These are phyloP conservation scores for Podospora pseudoanserina DNA, from an alignment of 495 filamentous ascomycete species.

Conservation along the genomic window DNA sequence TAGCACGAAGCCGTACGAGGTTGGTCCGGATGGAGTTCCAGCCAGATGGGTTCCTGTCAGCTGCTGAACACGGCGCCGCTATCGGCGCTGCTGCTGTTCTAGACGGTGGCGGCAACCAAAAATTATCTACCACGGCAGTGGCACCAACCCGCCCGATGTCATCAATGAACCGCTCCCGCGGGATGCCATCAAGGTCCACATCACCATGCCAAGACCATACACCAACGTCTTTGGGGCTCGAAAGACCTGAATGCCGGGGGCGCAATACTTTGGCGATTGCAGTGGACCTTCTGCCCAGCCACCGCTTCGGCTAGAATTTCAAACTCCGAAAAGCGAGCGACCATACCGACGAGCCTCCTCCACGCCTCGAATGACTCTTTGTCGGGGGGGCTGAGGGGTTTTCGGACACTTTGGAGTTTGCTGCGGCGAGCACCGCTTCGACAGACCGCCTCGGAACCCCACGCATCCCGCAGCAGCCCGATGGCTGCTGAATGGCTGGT, in stretches of 20 bases:
- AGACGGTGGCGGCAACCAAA: background rate
- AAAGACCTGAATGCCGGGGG: background rate
- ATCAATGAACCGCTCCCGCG: slow-evolving; percentile 1
- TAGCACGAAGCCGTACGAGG: slow-evolving; percentile 48
- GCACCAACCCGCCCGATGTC: background rate
- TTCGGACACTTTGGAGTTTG: background rate
- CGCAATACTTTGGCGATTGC: background rate
- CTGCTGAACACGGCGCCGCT: slow-evolving; percentile 3
- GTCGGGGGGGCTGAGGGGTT: background rate
- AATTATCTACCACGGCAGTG: background rate
- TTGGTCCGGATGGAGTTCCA: slow-evolving; percentile 50
- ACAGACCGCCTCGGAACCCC: background rate
- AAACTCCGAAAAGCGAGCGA: slow-evolving; percentile 7
- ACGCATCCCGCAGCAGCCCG: background rate
- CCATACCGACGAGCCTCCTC: background rate
- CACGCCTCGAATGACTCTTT: background rate
- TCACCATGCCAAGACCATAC: slow-evolving; percentile 1
- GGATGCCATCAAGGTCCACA: background rate
- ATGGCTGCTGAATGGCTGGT: background rate
- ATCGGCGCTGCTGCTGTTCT: slow-evolving; percentile 2
- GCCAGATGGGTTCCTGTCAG: slow-evolving; percentile 46
- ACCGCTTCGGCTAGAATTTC: background rate
- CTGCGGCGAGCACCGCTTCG: background rate
- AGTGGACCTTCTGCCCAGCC: background rate
- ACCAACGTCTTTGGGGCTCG: background rate